phyloP scores from a whole-genome alignment of 176 grass and related monocot genomes.

The Aechmea fasciata region DNA sequence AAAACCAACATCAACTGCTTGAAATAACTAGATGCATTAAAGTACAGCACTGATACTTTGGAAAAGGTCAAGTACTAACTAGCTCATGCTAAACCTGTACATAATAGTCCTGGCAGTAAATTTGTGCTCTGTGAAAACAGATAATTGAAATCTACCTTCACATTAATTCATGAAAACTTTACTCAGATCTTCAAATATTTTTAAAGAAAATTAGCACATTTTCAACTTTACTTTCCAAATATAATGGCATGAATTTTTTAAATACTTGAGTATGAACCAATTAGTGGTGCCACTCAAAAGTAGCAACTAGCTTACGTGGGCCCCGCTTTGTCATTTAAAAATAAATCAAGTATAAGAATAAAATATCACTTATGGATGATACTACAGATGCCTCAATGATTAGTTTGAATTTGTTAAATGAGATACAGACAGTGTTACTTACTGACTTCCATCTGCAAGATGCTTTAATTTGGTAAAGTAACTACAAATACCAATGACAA shows the following conservation, averaged over 20 bases:
- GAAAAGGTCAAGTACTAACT: not conserved
- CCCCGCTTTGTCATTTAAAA: not conserved
- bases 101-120: not conserved
- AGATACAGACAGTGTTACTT: too few species aligned
- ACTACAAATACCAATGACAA: too few species aligned
- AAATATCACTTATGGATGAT: not conserved
- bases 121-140: not conserved
- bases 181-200: not conserved
- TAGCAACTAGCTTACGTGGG: not conserved
- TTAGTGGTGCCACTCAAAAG: not conserved
- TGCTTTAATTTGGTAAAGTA: too few species aligned
- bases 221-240: not conserved
- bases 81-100: not conserved
- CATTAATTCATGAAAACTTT: not conserved
- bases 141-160: not conserved
- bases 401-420: too few species aligned
- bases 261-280: not conserved
- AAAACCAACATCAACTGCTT: not conserved
- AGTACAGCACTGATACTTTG: not conserved
- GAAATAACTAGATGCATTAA: not conserved
- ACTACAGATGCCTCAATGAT: not conserved
- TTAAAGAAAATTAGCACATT: not conserved
- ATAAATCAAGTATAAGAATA: not conserved
- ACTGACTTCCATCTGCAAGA: too few species aligned
- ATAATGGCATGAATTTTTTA: not conserved